Base-by-base conservation (phyloP, 768 basidiomycete species). In the Lactifluus rugatus region DNA sequence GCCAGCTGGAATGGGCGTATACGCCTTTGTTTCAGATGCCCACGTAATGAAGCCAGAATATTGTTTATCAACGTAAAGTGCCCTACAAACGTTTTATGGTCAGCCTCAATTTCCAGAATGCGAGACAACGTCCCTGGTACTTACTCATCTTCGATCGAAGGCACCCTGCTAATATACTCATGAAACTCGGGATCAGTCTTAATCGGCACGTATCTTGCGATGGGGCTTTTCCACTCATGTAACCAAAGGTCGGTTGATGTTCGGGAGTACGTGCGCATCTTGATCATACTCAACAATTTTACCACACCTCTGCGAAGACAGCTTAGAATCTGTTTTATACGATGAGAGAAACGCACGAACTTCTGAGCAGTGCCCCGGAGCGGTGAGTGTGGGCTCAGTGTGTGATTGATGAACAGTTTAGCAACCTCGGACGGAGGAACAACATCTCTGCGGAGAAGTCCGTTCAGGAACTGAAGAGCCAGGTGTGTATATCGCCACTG, bases 401-500 rank as follows among this genome's bases (percentile, higher is more conserved):
- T 76, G 63, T 86, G 81, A 54, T 76, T 74, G 64, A 87, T 72
- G 68, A 91, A 81, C 67, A 89, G 84, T 60, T 70, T 75, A 1
- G 81, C 80, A 5, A 84, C 69, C 3, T 77, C 77, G 14, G 83
- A 72, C 2, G 79, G 68, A 17, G 80, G 75, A 10, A 76, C 70
- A 28, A 70, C 68, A 65, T 92, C 87, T 67, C 87, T 75, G 64
- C 84, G 78, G 54, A 89, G 73, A 31, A 89, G 74, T 39, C 78
- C 75, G 31, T 72, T 73, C 46, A 90, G 68, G 66, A 87, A 84
- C 34, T 77, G 78, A 31, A 76, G 69, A 8, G 88, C 84, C 64
- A 82, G 83, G 74, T 89, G 84, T 0, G 83, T 75, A 69, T 91
- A 91, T 72, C 88, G 77, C 89, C 89, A 91, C 89, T 91, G 63